These are phyloP conservation scores for Cicer arietinum DNA, from an alignment of 306 rosid genomes.

Conservation along the genomic window DNA sequence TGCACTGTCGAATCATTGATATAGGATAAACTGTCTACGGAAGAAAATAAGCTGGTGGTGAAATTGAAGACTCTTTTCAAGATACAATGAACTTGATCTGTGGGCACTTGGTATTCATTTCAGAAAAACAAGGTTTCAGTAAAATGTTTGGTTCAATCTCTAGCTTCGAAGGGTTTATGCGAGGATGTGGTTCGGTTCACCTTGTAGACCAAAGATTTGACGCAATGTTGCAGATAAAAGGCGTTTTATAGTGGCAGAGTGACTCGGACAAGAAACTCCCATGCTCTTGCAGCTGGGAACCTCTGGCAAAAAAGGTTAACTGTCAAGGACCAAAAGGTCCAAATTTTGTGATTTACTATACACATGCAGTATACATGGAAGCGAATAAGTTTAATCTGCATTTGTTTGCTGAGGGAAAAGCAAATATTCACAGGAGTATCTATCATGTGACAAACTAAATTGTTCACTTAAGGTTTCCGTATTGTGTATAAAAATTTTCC, in stretches of 20 bases:
- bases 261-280: slow-evolving; percentile 19
- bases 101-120: too few species aligned
- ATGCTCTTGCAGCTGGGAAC: slow-evolving; percentile 26
- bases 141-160: slow-evolving; percentile 39
- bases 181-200: slow-evolving; percentile 30
- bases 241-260: slow-evolving; percentile 4
- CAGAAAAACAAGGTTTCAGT: too few species aligned
- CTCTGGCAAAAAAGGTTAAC: slow-evolving; percentile 8
- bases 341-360: slow-evolving; percentile 46
- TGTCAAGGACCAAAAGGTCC: slow-evolving; percentile 24
- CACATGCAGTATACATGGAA: slow-evolving; percentile 42
- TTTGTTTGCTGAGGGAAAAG: slow-evolving; percentile 35
- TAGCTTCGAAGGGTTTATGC: slow-evolving; percentile 13
- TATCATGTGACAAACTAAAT: slow-evolving; percentile 4
- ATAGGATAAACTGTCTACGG: slow-evolving; percentile 77
- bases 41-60: slow-evolving; percentile 82
- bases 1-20: slow-evolving; percentile 29
- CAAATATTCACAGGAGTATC: slow-evolving; percentile 32
- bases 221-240: slow-evolving; percentile 3
- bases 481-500: neutral
- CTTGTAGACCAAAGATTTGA: slow-evolving; percentile 28
- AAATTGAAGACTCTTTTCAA: slow-evolving; percentile 79
- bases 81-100: slow-evolving; percentile 55
- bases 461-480: neutral
- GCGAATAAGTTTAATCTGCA: slow-evolving; percentile 32